Evolutionary conservation across 495 filamentous ascomycete genomes (phyloP), one percentile per base, ranked within the genome.

Genomic region (Penicillium flavigenum): DNA sequence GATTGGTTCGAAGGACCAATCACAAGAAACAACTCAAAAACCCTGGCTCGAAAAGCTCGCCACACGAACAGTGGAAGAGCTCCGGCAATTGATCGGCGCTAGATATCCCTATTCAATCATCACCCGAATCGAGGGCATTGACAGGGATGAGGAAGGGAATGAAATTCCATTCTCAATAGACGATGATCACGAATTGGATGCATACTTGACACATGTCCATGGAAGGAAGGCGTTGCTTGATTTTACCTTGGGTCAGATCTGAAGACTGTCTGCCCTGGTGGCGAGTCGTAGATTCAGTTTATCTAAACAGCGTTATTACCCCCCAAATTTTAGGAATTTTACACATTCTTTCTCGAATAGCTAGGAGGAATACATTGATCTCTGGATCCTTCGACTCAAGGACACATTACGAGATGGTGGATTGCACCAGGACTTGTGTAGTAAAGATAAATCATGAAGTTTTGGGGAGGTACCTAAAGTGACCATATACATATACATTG

Each of bases 161-260:
- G 83, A 88, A 68, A 68, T 85, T 49, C 65, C 68, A 5, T 77
- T 86, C 64, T 65, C 72, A 29, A 84, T 92, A 62, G 84, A 85
- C 52, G 78, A 84, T 31, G 87, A 91, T 63, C 82, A 82, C 44
- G 87, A 91, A 71, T 62, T 92, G 50, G 82, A 82, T 54, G 85
- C 83, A 3, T 92, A 89, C 71, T 63, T 92, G 58, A 72, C 72
- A 42, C 84, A 88, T 68, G 77, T 86, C 4, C 69, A 78, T 54
- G 85, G 78, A 8, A 78, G 81, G 56, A 89, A 88, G 69, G 83
- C 85, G 4, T 85, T 78, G 10, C 88, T 92, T 70, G 68, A 78
- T n/a, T 81, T 89, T 50, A 66, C 62, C 29, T 59, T 76, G 54
- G 59, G 57, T n/a, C 64, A 64, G 53, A 62, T 63, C 54, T 65